These are phyloP conservation scores for Colletotrichum scovillei DNA, from an alignment of 2,329 filamentous ascomycete genomes.

Conservation along the genomic window DNA sequence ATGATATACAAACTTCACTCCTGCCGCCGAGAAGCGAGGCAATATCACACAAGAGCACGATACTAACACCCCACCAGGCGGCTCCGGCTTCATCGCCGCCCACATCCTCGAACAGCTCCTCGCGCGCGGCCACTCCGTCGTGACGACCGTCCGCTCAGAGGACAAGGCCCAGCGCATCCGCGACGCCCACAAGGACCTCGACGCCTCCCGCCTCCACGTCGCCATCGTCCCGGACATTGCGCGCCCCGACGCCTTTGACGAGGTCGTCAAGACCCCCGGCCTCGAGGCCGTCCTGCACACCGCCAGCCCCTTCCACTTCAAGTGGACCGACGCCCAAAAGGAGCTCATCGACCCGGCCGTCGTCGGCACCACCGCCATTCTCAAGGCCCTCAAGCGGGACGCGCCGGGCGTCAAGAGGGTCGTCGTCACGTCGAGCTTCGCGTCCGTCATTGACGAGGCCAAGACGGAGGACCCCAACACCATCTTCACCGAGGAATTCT, in stretches of 20 bases:
- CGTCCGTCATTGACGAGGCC: slow-evolving; percentile 58
- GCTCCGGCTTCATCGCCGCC: slow-evolving; percentile 65
- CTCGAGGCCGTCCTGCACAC: slow-evolving; percentile 70
- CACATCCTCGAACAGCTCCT: slow-evolving; percentile 67
- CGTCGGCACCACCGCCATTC: slow-evolving; percentile 74
- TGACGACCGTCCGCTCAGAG: slow-evolving; percentile 67
- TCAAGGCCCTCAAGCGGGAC: slow-evolving; percentile 73
- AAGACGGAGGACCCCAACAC: slow-evolving; percentile 50
- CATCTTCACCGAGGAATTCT: slow-evolving; percentile 59
- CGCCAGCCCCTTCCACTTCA: slow-evolving; percentile 69
- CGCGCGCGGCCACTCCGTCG: slow-evolving; percentile 59
- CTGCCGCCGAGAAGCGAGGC: background rate
- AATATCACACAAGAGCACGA: background rate
- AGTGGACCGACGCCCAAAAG: slow-evolving; percentile 59
- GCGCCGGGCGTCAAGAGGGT: slow-evolving; percentile 75
- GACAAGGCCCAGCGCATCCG: slow-evolving; percentile 65
- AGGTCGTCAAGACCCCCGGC: slow-evolving; percentile 62
- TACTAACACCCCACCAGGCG: slow-evolving; percentile 46
- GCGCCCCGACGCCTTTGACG: slow-evolving; percentile 77
- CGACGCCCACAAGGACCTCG: slow-evolving; percentile 56
- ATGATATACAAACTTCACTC: background rate
- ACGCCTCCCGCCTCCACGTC: slow-evolving; percentile 57
- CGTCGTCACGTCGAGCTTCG: slow-evolving; percentile 70
- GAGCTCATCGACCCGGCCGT: slow-evolving; percentile 70
- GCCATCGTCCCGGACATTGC: slow-evolving; percentile 83